Base-by-base conservation (phyloP, 495 filamentous ascomycete genomes). In the Pyronema omphalodes region DNA sequence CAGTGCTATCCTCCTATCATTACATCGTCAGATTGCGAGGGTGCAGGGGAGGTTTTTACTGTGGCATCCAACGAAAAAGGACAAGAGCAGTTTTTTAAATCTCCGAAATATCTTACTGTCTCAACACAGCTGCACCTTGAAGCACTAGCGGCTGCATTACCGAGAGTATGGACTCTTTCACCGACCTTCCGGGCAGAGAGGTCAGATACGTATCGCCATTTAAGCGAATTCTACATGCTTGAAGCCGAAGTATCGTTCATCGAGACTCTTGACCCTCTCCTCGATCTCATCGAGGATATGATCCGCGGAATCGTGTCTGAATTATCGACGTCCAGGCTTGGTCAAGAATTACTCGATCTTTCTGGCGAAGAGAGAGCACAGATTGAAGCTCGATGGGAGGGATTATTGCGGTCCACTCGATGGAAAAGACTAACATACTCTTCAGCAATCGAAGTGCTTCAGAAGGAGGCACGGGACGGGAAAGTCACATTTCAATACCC, bases 181-280 rank as follows among this genome's bases (percentile, higher is more conserved):
- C 91, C 91, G 12, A 87, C 86, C 1, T 98, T 98, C 63, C 80
- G 91, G 43, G 93, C 91, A 3, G 91, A 98, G 66, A 84, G 78
- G 68, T 94, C 87, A 66, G 88, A 95, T 67, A 96, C 91, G 6
- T 77, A 88, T 12, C 82, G 93, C 37, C 91, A 98, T 69, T 71
- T 96, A 45, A 93, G 86, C 70, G 91, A 98, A 61, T 98, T 98
- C 67, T 96, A 95, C 69, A 98, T 98, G 91, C 76, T 98, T 1
- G 91, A 98, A 68, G 88, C 80, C 7, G 91, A 98, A 67, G 69
- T 84, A 51, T 80, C 76, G 65, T 94, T 93, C 66, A 78, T 81
- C 50, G 71, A 84, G 33, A 72, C 78, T 46, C 67, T 94, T 17
- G 68, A 72, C 41, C 69, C 72, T 7, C 73, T 98, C 54, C 88